Conservation (phyloP, 2,329 filamentous ascomycete species). For the Microsporum ferrugineum region DNA sequence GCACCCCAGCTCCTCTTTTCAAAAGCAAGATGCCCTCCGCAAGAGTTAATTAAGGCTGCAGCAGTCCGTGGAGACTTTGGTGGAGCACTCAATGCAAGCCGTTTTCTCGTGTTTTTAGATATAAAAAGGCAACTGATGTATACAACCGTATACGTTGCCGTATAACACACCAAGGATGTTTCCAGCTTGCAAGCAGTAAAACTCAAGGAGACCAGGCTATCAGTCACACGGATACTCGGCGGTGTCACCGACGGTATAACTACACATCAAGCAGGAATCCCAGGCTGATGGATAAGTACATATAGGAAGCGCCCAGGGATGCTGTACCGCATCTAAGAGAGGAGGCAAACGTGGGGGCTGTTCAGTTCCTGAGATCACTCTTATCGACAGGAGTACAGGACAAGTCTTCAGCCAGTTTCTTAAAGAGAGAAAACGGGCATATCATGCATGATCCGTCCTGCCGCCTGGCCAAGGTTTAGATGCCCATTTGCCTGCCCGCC, state of each 20-base stretch:
- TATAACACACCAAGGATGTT: not conserved
- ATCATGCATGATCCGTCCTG: not conserved
- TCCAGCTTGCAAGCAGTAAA: not conserved
- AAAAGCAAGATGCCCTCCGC: not conserved
- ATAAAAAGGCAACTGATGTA: not conserved
- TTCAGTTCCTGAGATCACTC: not conserved
- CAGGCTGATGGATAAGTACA: not conserved
- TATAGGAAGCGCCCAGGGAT: not conserved
- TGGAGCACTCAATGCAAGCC: not conserved
- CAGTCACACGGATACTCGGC: not conserved
- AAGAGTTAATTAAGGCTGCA: constrained; percentile 1
- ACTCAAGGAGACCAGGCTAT: not conserved
- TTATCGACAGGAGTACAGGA: not conserved
- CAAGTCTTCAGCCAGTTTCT: not conserved
- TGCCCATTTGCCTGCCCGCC: not conserved
- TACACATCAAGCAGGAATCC: not conserved
- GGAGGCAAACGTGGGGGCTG: not conserved
- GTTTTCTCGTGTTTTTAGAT: constrained; percentile 2
- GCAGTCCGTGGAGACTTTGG: not conserved
- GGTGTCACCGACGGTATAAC: not conserved
- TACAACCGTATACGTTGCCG: not conserved
- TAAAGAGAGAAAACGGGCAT: not conserved
- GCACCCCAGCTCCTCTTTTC: not conserved
- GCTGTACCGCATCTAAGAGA: not conserved
- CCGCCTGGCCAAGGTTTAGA: not conserved